Evolutionary conservation across 2,329 filamentous ascomycete species (phyloP), one percentile per base, ranked within the genome.

Genomic region (Ophiostoma tasmaniense): DNA sequence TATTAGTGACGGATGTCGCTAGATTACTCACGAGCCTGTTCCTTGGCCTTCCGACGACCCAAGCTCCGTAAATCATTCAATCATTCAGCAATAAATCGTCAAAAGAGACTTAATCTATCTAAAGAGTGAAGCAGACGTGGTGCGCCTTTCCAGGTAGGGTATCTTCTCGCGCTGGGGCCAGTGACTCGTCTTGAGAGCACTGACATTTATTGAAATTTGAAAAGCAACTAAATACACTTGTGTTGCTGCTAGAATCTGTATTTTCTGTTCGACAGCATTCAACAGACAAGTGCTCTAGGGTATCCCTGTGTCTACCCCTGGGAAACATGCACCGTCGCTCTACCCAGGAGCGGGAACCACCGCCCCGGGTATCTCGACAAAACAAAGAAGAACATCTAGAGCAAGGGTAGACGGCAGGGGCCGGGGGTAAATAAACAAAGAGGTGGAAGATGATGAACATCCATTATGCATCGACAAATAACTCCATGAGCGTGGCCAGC

Each of bases 301-400:
- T 64, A 67, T 67, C 66, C 68, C 66, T 70, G 68, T 35, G 61
- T 6, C 33, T 22, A 66, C 42, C 67, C 67, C 70, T 68, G 30
- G 55, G 20, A 35, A 61, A 67, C 66, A 55, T 62, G 22, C 39
- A 50, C 42, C 17, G 28, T 62, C 30, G 30, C 59, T 61, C 61
- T 61, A 52, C 55, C 67, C 69, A 67, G 22, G 50, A 39, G 66
- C 70, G 70, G 70, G 70, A 71, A 62, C 70, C 70, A 71, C 50
- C 70, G 68, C 66, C 61, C 39, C 68, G 70, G 70, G 70, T 64
- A 66, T 52, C 69, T 70, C 59, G 65, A 66, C 30, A 67, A 68
- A 37, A 67, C 42, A 65, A 67, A 67, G 61, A 68, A 55, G 52
- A 22, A 42, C 20, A 33, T 22, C 14, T 11, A 42, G 37, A 50